phyloP scores from a whole-genome alignment of 768 basidiomycete species.

The Tephrocybe sp. region DNA sequence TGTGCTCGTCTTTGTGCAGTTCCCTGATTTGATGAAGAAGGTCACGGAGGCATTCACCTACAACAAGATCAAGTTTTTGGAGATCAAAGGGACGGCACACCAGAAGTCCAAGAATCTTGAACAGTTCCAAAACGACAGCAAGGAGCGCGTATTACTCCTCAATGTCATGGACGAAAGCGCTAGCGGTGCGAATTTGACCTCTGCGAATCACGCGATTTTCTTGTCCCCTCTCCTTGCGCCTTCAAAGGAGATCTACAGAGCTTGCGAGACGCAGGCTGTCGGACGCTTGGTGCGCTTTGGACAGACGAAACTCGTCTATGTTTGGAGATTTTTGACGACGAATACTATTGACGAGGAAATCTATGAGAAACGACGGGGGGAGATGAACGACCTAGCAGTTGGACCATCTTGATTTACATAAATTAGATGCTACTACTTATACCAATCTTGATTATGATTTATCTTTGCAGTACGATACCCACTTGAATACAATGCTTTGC shows the following conservation, averaged over 20 bases:
- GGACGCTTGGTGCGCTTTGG: slow-evolving; percentile 84
- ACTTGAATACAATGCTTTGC: background rate
- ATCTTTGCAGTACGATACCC: background rate
- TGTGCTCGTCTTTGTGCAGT: slow-evolving; percentile 93
- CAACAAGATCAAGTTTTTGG: slow-evolving; percentile 72
- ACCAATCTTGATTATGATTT: background rate
- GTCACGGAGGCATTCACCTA: slow-evolving; percentile 78
- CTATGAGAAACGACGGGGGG: slow-evolving; percentile 53
- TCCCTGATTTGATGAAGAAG: slow-evolving; percentile 90
- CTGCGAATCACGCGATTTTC: slow-evolving; percentile 94
- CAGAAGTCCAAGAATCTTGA: slow-evolving; percentile 82
- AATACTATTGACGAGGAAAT: slow-evolving; percentile 91
- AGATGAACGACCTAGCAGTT: slow-evolving; percentile 10
- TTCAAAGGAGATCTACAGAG: slow-evolving; percentile 81
- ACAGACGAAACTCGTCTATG: slow-evolving; percentile 75
- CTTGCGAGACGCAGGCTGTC: slow-evolving; percentile 81
- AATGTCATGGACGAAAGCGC: slow-evolving; percentile 95
- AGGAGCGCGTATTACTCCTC: slow-evolving; percentile 79
- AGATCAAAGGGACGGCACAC: slow-evolving; percentile 78
- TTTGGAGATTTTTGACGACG: slow-evolving; percentile 82
- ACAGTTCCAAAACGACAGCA: slow-evolving; percentile 79
- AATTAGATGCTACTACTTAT: background rate
- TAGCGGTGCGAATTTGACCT: slow-evolving; percentile 91
- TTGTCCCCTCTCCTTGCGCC: slow-evolving; percentile 86
- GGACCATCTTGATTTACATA: slow-evolving; percentile 11